Base-by-base conservation (phyloP, 495 filamentous ascomycete genomes). In the Tetracladium setigerum region DNA sequence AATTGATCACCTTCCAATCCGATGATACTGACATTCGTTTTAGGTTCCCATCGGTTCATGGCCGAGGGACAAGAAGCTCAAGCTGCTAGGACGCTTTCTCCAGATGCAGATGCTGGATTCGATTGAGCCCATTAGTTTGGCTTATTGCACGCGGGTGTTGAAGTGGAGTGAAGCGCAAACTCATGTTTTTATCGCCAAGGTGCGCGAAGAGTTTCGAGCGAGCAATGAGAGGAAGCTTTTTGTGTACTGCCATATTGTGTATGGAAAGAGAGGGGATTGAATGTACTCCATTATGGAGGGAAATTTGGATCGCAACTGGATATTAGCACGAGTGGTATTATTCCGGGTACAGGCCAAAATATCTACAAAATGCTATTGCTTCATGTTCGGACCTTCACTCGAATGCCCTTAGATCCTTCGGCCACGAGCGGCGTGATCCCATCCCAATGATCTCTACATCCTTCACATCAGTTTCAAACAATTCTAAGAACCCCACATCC, bases 71-170 rank as follows among this genome's bases (percentile, higher is more conserved):
- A 52, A 41, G 24, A 57, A 58, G 31, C 44, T 73, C 35, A 71
- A 69, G 49, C 58, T 70, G 46, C 55, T 74, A n/a, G 71, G 71
- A 1, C 41, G 43, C 8, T 73, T 65, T 47, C 67, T 73, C n/a
- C 41, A 44, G 34, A 30, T 30, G 14, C 41, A 44, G 27, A 32
- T 44, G 41, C 24, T 44, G 30, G 41, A 44, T 14, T 27, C 41
- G n/a, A 32, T 44, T 32, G 22, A 30, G 13, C 22, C 41, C 27
- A 16, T 44, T 14, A 44, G 41, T 44, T 30, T 44, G 12, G 41
- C 12, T 9, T 44, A 44, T 12, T 44, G 41, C 34, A 15, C 41
- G 16, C n/a, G 41, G 12, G 34, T 44, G 9, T 31, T 44, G 27
- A 30, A 44, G 11, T 44, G 41, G 41, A 44, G 41, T 10, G 41